Percentiles rank a stretch among this genome's conserved stretches.
These are phyloP conservation scores for Salix arbutifolia DNA, from an alignment of 345 rosid species.

Conservation along the genomic window DNA sequence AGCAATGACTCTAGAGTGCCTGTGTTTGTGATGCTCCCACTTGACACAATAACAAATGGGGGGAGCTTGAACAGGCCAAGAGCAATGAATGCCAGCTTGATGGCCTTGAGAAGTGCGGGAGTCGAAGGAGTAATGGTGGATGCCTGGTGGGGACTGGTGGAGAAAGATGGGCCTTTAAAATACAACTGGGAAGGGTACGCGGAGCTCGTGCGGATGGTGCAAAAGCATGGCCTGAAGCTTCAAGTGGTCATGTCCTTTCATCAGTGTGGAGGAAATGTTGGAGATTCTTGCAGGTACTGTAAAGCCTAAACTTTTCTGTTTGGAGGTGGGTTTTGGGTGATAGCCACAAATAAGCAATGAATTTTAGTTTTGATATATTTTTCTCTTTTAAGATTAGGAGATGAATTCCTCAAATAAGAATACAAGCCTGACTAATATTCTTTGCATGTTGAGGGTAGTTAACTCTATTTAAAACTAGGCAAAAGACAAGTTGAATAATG, in stretches of 20 bases:
- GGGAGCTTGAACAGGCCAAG: slow-evolving; percentile 75
- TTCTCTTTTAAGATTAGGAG: background rate
- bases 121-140: slow-evolving; percentile 97
- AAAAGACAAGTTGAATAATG: background rate
- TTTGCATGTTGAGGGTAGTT: background rate
- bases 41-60: slow-evolving; percentile 62
- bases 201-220: slow-evolving; percentile 81
- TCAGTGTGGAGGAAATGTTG: slow-evolving; percentile 99
- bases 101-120: slow-evolving; percentile 93
- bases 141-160: slow-evolving; percentile 98
- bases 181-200: slow-evolving; percentile 97
- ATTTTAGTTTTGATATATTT: background rate
- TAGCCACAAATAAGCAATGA: background rate
- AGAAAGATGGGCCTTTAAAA: slow-evolving; percentile 88
- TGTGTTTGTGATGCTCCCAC: slow-evolving; percentile 88
- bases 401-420: background rate
- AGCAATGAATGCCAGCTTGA: slow-evolving; percentile 84
- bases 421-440: background rate
- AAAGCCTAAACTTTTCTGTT: background rate
- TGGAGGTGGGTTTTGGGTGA: background rate
- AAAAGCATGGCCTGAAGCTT: slow-evolving; percentile 76
- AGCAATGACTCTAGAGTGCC: slow-evolving; percentile 55
- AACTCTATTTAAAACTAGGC: background rate
- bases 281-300: slow-evolving; percentile 92
- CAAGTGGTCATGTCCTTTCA: slow-evolving; percentile 97